Evolutionary conservation across 805 yeast species (phyloP), one percentile per base, ranked within the genome.

Genomic region (Yamadazyma insecticola): DNA sequence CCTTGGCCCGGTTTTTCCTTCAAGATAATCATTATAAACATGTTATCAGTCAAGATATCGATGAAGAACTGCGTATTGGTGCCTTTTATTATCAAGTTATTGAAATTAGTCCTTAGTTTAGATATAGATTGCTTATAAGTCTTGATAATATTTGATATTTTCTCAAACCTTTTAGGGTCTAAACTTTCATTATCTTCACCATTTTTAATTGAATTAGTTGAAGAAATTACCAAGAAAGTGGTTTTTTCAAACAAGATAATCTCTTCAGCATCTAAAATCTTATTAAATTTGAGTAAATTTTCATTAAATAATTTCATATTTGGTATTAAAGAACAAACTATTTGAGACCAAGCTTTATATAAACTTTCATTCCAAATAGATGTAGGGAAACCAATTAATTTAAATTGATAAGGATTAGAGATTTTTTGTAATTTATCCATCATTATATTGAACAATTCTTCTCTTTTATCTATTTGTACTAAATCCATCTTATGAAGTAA

Each of bases 281-380:
- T 65, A 42, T 88, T 84, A 50, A 92, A 75, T 44, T 77, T 79
- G 28, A 78, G 60, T 37, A 92, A 65, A 50, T 85, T 82, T 36
- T 74, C 74, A 55, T 90, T 90, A 49, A 87, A 83, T 11, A 78
- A 60, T 22, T 76, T 70, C 74, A 90, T 89, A 49, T 92, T 90
- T 10, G 98, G 97, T 35, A 92, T 90, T 44, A 92, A 68, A 2
- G 96, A 83, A 51, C 97, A 89, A 21, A 92, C 97, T 37, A 92
- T 90, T 29, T 80, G 84, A 2, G 96, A 85, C 98, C 98, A 92
- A 1, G 98, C 98, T 55, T 84, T 89, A 55, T 90, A 92, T 36
- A 90, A 65, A 49, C 90, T 78, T 55, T 90, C 97, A 60, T 90
- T 97, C 97, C 97, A 90, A 35, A 90, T 90, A 1, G 96, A 85